Evolutionary conservation across 495 filamentous ascomycete species (phyloP), one percentile per base, ranked within the genome.

Genomic region (Xylaria castorea): DNA sequence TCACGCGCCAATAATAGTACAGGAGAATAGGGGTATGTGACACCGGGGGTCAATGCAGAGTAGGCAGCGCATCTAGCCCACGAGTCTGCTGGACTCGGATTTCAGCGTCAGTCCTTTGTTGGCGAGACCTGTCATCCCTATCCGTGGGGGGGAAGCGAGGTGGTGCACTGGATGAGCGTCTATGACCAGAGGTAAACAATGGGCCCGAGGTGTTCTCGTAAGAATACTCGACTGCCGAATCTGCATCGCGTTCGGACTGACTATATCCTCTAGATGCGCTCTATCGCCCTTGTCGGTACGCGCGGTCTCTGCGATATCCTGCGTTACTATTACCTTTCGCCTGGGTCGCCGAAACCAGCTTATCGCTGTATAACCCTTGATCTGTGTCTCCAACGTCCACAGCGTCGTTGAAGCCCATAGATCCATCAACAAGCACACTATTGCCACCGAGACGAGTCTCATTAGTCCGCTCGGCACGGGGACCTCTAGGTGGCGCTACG

Each of bases 321-420:
- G 66, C 63, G n/a, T 69, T 70, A 11, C 73, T 73, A 20, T 76
- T 73, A 2, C 71, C 64, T 25, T 73, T 76, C 20, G 68, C 1
- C 30, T 73, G 69, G 46, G 12, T 70, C 44, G 57, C 32, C 20
- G 78, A 71, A 20, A 80, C 78, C 34, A 80, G 55, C 50, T 70
- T 77, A 71, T 87, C 85, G 66, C 85, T 88, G 66, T 88, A 87
- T 2, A 87, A 75, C 20, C 68, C 70, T 16, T 70, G 62, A 12
- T 74, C 68, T 2, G 68, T 67, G 51, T 78, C 75, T 60, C 86
- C 83, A 14, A 76, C 83, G 3, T 89, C 85, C 85, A 87, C 87
- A n/a, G 82, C 80, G 68, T 89, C 84, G 12, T 82, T 83, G 71
- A 92, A 92, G 1, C 90, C 91, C 75, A 87, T 86, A 16, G 83